These are phyloP conservation scores for Lodderomyces jiufengensis DNA, from an alignment of 1,139 yeast species.

Conservation along the genomic window DNA sequence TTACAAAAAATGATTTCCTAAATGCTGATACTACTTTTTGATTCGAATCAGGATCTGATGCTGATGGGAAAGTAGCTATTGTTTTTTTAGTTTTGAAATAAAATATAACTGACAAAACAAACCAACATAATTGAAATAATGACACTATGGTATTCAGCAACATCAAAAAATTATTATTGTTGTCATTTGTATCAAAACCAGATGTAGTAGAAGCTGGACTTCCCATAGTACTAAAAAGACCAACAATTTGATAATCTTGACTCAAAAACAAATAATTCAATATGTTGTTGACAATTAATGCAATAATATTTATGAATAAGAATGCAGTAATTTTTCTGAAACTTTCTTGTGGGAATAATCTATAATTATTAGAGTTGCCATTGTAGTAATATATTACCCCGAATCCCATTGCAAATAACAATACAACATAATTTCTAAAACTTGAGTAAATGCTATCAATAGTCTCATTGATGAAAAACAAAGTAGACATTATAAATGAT, in stretches of 20 bases:
- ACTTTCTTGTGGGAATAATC: slow-evolving; percentile 24
- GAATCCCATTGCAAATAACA: slow-evolving; percentile 38
- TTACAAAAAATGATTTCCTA: slow-evolving; percentile 25
- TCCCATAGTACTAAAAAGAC: too few species aligned
- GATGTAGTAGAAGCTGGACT: too few species aligned
- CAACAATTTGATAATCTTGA: background rate
- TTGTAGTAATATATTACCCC: slow-evolving; percentile 34
- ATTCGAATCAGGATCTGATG: slow-evolving; percentile 17
- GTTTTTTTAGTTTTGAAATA: slow-evolving; percentile 29
- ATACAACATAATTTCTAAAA: slow-evolving; percentile 16
- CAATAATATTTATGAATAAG: slow-evolving; percentile 13
- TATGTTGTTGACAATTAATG: slow-evolving; percentile 2
- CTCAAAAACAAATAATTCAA: background rate
- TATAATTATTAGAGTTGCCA: slow-evolving; percentile 24
- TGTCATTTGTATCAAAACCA: too few species aligned
- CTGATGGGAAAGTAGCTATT: slow-evolving; percentile 29
- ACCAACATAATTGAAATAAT: slow-evolving; percentile 14
- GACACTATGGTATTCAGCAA: slow-evolving; percentile 4
- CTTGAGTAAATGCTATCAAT: slow-evolving; percentile 6
- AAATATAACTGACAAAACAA: slow-evolving; percentile 17
- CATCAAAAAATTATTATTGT: too few species aligned
- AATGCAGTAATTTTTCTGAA: slow-evolving; percentile 18
- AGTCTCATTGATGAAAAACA: slow-evolving; percentile 3
- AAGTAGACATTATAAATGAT: slow-evolving; percentile 6
- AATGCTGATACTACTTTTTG: slow-evolving; percentile 25